These are phyloP conservation scores for Pisolithus sp. DNA, from an alignment of 768 basidiomycete species.

Conservation along the genomic window DNA sequence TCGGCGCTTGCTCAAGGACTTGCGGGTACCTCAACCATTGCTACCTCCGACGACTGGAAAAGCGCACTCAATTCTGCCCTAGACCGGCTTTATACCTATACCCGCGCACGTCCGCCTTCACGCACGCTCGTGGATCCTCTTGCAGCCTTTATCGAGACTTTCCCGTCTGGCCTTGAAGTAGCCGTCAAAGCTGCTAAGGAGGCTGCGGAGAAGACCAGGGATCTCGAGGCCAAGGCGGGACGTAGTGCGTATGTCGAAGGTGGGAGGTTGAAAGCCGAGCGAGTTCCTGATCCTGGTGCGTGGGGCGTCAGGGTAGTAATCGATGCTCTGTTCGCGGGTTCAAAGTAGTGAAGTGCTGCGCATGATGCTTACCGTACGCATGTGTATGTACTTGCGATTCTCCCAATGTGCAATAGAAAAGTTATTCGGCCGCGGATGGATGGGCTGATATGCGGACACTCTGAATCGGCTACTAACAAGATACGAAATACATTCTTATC, in stretches of 20 bases:
- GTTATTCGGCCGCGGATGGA: no score
- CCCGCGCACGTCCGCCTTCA: slow-evolving; percentile 81
- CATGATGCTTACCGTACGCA: no score
- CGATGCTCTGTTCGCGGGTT: slow-evolving; percentile 38
- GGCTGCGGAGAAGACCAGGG: slow-evolving; percentile 69
- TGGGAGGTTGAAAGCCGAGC: slow-evolving; percentile 52
- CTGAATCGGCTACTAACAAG: no score
- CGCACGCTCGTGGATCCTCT: slow-evolving; percentile 93
- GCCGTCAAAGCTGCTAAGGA: slow-evolving; percentile 56
- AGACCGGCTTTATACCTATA: slow-evolving; percentile 69
- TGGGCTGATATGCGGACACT: neutral
- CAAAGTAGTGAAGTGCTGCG: no score
- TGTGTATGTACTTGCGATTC: neutral
- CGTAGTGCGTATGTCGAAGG: slow-evolving; percentile 83
- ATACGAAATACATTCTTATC: no score
- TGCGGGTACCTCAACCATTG: slow-evolving; percentile 29
- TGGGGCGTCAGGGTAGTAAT: slow-evolving; percentile 81
- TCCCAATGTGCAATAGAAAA: no score
- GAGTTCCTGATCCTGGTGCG: slow-evolving; percentile 81
- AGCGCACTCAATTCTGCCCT: slow-evolving; percentile 53
- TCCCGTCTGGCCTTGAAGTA: slow-evolving; percentile 32
- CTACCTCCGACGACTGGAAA: slow-evolving; percentile 52
- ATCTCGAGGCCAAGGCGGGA: slow-evolving; percentile 80
- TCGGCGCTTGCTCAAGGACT: slow-evolving; percentile 77
- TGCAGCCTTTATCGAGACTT: slow-evolving; percentile 55